These are phyloP conservation scores for Aegilops bicornis DNA, from an alignment of 176 grass and related monocot genomes.

Conservation along the genomic window DNA sequence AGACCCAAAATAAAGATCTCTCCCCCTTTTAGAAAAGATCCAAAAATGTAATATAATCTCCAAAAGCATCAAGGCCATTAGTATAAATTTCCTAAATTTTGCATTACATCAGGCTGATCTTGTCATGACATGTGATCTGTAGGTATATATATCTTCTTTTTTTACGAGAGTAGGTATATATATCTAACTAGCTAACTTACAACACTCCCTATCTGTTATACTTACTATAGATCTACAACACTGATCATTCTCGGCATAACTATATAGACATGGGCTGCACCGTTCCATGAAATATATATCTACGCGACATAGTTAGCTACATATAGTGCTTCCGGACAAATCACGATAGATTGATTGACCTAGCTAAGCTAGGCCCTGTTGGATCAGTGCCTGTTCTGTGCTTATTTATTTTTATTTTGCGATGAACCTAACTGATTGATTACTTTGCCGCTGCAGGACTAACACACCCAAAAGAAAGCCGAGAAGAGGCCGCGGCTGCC, in stretches of 20 bases:
- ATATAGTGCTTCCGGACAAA: too few species aligned
- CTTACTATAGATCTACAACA: too few species aligned
- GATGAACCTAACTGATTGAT: background rate
- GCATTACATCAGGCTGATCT: conserved; percentile 8
- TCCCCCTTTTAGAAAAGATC: conserved; percentile 5
- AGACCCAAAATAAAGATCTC: background rate
- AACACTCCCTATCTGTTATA: too few species aligned
- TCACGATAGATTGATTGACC: too few species aligned
- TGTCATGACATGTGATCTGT: conserved; percentile 10
- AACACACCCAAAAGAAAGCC: conserved; percentile 74
- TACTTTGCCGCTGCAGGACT: conserved; percentile 31
- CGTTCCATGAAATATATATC: too few species aligned
- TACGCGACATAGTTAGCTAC: too few species aligned
- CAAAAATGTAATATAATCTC: background rate
- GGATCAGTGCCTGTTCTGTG: too few species aligned
- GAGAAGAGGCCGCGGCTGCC: conserved; percentile 74
- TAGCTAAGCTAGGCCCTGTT: too few species aligned
- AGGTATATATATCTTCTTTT: background rate
- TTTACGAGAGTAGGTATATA: background rate
- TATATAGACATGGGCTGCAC: too few species aligned
- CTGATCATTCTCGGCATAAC: too few species aligned
- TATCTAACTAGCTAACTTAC: background rate
- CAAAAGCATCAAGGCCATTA: conserved; percentile 15
- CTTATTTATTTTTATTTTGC: too few species aligned
- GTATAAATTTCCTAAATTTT: background rate